These are phyloP conservation scores for Physcomitrellopsis africana DNA, from an alignment of 225 moss, liverwort and hornwort species.

Conservation along the genomic window DNA sequence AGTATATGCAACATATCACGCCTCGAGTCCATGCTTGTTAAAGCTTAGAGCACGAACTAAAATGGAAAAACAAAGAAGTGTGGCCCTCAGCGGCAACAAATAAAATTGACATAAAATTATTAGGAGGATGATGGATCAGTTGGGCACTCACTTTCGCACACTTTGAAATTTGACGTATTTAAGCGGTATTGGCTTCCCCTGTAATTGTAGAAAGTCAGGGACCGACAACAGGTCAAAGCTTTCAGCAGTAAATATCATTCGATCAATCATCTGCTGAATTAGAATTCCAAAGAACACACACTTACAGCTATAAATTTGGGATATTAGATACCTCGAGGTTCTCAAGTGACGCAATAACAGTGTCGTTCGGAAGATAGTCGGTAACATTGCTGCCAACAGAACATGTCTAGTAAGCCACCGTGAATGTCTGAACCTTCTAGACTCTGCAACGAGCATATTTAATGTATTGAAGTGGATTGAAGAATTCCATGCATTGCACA, in stretches of 20 bases:
- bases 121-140: constrained; percentile 8
- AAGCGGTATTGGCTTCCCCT: constrained; percentile 92
- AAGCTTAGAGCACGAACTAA: too few relatives aligned
- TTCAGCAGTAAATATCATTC: neutral
- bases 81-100: too few relatives aligned
- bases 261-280: neutral
- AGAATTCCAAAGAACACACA: constrained; percentile 12
- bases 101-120: too few relatives aligned
- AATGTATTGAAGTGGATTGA: neutral
- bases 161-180: constrained; percentile 98
- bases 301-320: constrained; percentile 11
- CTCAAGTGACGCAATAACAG: constrained; percentile 71
- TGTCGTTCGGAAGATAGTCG: constrained; percentile 87
- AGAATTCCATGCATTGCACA: neutral
- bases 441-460: constrained; percentile 20
- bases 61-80: too few relatives aligned
- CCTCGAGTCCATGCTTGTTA: too few relatives aligned
- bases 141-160: constrained; percentile 75
- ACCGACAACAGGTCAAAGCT: constrained; percentile 25
- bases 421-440: constrained; percentile 19
- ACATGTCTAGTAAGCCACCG: constrained; percentile 37
- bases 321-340: constrained; percentile 76
- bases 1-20: too few relatives aligned
- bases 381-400: constrained; percentile 79
- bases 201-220: constrained; percentile 24